Evolutionary conservation across 306 rosid genomes (phyloP).

Genomic region (Lathyrus sativus): DNA sequence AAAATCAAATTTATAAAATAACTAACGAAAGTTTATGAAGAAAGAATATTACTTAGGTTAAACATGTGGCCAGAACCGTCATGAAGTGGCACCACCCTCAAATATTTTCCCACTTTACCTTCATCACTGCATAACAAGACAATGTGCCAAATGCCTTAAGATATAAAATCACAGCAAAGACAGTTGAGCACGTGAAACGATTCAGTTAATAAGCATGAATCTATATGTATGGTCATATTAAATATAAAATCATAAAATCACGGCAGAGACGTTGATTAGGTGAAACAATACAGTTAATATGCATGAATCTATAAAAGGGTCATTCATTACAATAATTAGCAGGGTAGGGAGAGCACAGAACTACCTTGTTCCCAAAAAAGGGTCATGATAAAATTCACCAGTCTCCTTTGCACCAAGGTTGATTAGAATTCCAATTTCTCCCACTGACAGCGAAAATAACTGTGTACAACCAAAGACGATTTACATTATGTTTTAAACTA

Average conservation of each 20-base stretch:
- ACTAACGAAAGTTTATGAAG: conserved; percentile 34
- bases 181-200: background rate
- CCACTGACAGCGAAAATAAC: conserved; percentile 80
- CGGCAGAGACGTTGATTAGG: too few species aligned
- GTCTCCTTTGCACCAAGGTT: conserved; percentile 73
- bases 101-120: conserved; percentile 70
- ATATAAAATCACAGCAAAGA: background rate
- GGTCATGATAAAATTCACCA: conserved; percentile 74
- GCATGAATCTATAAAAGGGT: background rate
- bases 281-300: too few species aligned
- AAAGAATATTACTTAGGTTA: conserved; percentile 67
- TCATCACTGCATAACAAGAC: conserved; percentile 64
- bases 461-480: conserved; percentile 46
- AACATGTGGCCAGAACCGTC: conserved; percentile 88
- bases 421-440: conserved; percentile 74
- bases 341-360: conserved; percentile 18
- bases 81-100: conserved; percentile 89
- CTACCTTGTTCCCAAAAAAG: conserved; percentile 67
- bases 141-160: conserved; percentile 14
- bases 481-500: conserved; percentile 24
- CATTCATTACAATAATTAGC: conserved; percentile 4
- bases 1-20: conserved; percentile 2
- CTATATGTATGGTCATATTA: background rate
- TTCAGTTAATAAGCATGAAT: background rate
- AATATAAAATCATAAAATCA: too few species aligned